Evolutionary conservation across 2,329 filamentous ascomycete species (phyloP), one percentile per base, ranked within the genome.

Genomic region (Claviceps digitariae): DNA sequence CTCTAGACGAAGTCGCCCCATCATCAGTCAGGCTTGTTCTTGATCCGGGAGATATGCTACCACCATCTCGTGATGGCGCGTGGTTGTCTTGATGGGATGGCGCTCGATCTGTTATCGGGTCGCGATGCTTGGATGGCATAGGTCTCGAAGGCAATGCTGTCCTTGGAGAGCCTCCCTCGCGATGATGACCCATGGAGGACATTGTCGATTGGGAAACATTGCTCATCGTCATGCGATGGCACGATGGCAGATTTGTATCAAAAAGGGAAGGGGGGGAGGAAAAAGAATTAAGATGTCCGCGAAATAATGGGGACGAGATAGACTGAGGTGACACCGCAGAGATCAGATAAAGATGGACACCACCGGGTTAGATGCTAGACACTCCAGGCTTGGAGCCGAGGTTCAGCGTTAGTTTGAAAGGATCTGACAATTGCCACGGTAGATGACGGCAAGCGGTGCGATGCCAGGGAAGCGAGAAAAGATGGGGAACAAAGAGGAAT

Each of bases 81-180:
- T 53, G 56, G 21, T 48, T 56, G n/a, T 66, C 62, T 21, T 55
- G 56, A 23, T 60, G 61, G 9, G 56, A 54, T 20, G 62, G 59
- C 31, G 61, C 56, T 54, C 60, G 57, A 29, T 60, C 58, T 43
- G 61, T 55, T 23, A 58, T 46, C 40, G 46, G 54, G 50, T 66
- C 64, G 50, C 58, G 59, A 27, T 59, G 56, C 56, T 63, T 69
- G 25, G 64, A 60, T 9, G 67, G 63, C 61, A 68, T 64, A 36
- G 69, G 68, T 36, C 69, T 62, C 45, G 69, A 68, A 29, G 69
- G 69, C 40, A 71, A 60, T 10, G 68, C 68, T 41, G 68, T 71
- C 55, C 69, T 63, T 50, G 56, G 62, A 31, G 67, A 58, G 50
- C 58, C 58, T 43, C 60, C 38, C 47, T 69, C 66, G 45, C 64